These are phyloP conservation scores for Trametes cubensis DNA, from an alignment of 768 basidiomycete genomes.

Conservation along the genomic window DNA sequence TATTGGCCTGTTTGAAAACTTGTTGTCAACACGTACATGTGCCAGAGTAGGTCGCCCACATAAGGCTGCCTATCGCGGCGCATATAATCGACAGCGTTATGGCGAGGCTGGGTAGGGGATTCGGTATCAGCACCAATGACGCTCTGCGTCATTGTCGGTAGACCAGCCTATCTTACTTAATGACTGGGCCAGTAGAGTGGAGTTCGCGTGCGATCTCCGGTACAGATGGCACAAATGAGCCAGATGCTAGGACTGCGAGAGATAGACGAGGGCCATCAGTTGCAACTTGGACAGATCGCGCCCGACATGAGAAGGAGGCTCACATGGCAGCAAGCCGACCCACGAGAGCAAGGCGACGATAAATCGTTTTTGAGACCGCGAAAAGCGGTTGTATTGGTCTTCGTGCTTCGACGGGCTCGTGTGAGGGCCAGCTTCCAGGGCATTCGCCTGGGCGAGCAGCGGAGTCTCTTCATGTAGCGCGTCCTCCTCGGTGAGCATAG, in stretches of 20 bases:
- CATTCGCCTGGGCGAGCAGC: slow-evolving; percentile 5
- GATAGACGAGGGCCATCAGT: background rate
- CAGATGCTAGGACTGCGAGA: slow-evolving; percentile 62
- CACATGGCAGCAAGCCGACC: slow-evolving; percentile 66
- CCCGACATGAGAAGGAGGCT: slow-evolving; percentile 21
- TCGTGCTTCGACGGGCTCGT: slow-evolving; percentile 20
- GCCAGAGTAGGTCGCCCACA: slow-evolving; percentile 54
- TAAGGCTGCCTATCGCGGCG: slow-evolving; percentile 47
- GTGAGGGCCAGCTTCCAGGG: background rate
- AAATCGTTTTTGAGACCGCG: slow-evolving; percentile 46
- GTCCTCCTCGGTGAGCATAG: slow-evolving; percentile 9
- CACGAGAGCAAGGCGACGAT: slow-evolving; percentile 62
- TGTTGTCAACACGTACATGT: slow-evolving; percentile 43
- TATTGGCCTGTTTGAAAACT: background rate
- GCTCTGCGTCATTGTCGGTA: background rate
- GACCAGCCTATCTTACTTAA: slow-evolving; percentile 45
- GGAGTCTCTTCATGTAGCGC: slow-evolving; percentile 6
- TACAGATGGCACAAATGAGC: slow-evolving; percentile 73
- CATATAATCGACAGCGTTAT: slow-evolving; percentile 57
- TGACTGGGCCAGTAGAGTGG: slow-evolving; percentile 53
- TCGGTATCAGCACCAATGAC: background rate
- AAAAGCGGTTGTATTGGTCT: slow-evolving; percentile 61
- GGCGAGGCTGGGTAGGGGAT: slow-evolving; percentile 42
- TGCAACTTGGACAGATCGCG: background rate
- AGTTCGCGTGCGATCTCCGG: slow-evolving; percentile 73